Percentiles rank a stretch among this genome's conserved stretches.
Evolutionary conservation across 306 rosid species (phyloP).

Genomic region (Casuarina glauca): DNA sequence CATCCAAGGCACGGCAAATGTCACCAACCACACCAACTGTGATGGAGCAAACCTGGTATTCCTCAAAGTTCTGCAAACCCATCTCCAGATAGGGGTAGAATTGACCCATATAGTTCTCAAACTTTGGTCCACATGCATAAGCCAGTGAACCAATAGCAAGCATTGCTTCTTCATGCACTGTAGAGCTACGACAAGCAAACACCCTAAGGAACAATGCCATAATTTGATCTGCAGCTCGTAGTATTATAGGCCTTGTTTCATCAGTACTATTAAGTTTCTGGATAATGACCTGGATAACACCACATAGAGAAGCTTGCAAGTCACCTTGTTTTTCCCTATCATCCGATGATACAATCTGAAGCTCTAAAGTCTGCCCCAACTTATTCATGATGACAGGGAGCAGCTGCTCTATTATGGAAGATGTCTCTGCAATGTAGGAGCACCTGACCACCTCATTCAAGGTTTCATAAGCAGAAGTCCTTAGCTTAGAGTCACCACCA

Average conservation of each 20-base stretch:
- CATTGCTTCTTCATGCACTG: constrained; percentile 48
- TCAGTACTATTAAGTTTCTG: constrained; percentile 37
- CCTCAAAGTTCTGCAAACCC: constrained; percentile 43
- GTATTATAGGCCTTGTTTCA: constrained; percentile 26
- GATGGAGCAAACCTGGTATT: constrained; percentile 41
- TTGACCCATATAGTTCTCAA: constrained; percentile 35
- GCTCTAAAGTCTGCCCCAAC: constrained; percentile 36
- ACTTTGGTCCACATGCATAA: constrained; percentile 35
- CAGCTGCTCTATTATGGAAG: constrained; percentile 31
- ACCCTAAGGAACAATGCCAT: constrained; percentile 42
- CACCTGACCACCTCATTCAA: constrained; percentile 43
- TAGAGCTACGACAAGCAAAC: constrained; percentile 44
- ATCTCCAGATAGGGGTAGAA: constrained; percentile 38
- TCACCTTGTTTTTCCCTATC: constrained; percentile 46
- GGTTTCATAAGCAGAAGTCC: constrained; percentile 42
- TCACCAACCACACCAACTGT: constrained; percentile 46
- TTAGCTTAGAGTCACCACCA: constrained; percentile 39
- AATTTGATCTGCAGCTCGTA: constrained; percentile 31
- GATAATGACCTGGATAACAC: constrained; percentile 43
- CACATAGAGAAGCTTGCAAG: constrained; percentile 43
- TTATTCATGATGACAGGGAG: constrained; percentile 35
- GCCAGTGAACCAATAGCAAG: constrained; percentile 44
- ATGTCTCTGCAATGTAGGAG: constrained; percentile 30
- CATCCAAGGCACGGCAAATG: constrained; percentile 37
- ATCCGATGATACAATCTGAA: constrained; percentile 32